phyloP scores from a whole-genome alignment of 805 yeast genomes.

The Zygoascus ofunaensis region DNA sequence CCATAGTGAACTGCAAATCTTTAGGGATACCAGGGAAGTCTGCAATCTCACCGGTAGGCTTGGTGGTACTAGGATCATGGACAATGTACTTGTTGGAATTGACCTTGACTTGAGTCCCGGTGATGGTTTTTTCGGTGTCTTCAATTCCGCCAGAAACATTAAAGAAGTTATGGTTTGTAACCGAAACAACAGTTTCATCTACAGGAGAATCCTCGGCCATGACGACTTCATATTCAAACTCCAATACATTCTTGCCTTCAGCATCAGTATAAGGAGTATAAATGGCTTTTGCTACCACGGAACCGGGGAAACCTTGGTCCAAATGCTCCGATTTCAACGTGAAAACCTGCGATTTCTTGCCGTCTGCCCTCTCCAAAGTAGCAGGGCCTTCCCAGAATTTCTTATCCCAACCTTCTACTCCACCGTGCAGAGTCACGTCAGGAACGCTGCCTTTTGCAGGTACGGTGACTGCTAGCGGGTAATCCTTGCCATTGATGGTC shows the following conservation, averaged over 20 bases:
- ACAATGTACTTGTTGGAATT: constrained; percentile 35
- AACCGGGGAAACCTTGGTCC: constrained; percentile 54
- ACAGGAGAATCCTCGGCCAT: constrained; percentile 29
- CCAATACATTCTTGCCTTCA: constrained; percentile 30
- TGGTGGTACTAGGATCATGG: constrained; percentile 33
- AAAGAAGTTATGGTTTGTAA: constrained; percentile 60
- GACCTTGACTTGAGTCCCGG: constrained; percentile 34
- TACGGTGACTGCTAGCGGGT: constrained; percentile 25
- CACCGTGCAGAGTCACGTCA: constrained; percentile 46
- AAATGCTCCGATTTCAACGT: constrained; percentile 38
- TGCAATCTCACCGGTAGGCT: constrained; percentile 40
- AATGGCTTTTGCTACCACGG: constrained; percentile 37
- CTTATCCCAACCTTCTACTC: constrained; percentile 43
- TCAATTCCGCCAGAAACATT: constrained; percentile 30
- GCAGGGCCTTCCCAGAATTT: constrained; percentile 47
- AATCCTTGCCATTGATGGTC: constrained; percentile 33
- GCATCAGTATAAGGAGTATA: constrained; percentile 33
- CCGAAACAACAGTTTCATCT: constrained; percentile 42
- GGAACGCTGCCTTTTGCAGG: constrained; percentile 30
- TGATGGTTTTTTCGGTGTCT: constrained; percentile 21
- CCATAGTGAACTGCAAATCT: constrained; percentile 22
- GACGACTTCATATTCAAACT: constrained; percentile 40
- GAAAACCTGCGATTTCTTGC: constrained; percentile 27
- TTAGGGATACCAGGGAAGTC: constrained; percentile 17
- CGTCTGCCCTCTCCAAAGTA: constrained; percentile 26